A percentile compares a stretch with the other conserved stretches of the same genome.
Conservation (phyloP, 352 stramenopile genomes). For the Globisporangium splendens region DNA sequence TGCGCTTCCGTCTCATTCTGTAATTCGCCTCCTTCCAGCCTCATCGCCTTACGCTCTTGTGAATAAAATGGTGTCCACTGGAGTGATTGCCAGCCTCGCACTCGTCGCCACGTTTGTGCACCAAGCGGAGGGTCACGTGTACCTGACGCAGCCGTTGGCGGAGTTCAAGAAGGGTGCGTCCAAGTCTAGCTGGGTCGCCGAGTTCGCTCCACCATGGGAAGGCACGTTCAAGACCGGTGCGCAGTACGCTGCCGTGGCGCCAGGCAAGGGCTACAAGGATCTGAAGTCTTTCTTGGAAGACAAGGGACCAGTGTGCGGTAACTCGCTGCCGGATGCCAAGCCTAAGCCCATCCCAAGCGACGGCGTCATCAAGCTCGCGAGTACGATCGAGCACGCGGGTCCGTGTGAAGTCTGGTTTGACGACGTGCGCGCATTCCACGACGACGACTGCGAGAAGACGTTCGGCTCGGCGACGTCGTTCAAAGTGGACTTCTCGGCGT, state of each 20-base stretch:
- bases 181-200: too few relatives aligned
- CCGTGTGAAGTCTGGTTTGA: slow-evolving; percentile 48
- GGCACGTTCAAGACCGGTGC: too few relatives aligned
- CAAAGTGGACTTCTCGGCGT: slow-evolving; percentile 35
- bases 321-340: slow-evolving; percentile 24
- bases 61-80: too few relatives aligned
- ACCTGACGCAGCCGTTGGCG: too few relatives aligned
- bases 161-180: too few relatives aligned
- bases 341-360: slow-evolving; percentile 29
- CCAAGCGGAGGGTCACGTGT: too few relatives aligned
- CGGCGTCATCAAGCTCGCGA: slow-evolving; percentile 24
- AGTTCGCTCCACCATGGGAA: too few relatives aligned
- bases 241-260: neutral
- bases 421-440: slow-evolving; percentile 29
- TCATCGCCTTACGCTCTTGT: too few relatives aligned
- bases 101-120: too few relatives aligned
- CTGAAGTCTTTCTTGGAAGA: slow-evolving; percentile 4
- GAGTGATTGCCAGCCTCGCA: too few relatives aligned
- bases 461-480: slow-evolving; percentile 18
- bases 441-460: slow-evolving; percentile 31
- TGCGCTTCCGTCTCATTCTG: too few relatives aligned
- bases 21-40: too few relatives aligned
- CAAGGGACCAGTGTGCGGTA: slow-evolving; percentile 19
- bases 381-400: slow-evolving; percentile 21
- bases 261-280: slow-evolving; percentile 4